Base-by-base conservation (phyloP, 2,329 filamentous ascomycete species). In the Grosmannia penicillata region DNA sequence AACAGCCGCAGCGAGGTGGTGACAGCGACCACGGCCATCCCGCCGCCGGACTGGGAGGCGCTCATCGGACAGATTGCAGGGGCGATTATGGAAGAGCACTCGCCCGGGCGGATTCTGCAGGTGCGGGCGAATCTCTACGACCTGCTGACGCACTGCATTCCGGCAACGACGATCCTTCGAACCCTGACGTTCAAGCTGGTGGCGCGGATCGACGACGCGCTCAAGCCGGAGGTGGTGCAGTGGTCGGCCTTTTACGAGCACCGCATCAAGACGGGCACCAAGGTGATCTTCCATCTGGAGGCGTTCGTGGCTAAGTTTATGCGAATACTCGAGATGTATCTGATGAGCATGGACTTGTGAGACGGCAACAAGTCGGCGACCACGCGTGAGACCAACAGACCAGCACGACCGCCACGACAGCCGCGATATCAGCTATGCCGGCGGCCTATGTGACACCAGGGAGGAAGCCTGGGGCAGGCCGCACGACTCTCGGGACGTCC, bases 281-380 rank as follows among this genome's bases (percentile, higher is more conserved):
- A 98, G 68, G 82, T 93, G 42, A 96, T 98, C 45, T 98, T 98
- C 60, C 93, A 98, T 54, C 65, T 98, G 4, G 93, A 98, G 60
- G 91, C 91, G 4, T 98, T 98, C 59, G 91, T 98, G 42, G 89
- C 89, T 41, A 96, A 95, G 63, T 94, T 96, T 56, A 96, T 98
- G 89, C 75, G 89, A 49, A 75, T 96, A 48, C 73, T 89, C 46
- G 91, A 98, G 65, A 89, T 86, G 76, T 93, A 76, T 53, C 59
- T 79, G 41, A 89, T 93, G 82, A 83, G 78, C 46, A 87, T 91
- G 78, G 82, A 86, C 39, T 63, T 75, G 61, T 75, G 54, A 62
- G 29, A 34, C 11, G 21, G 4, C 19, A 25, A 17, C 14, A 4
- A 24, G 18, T 21, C 15, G n/a, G 14, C 18, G 21, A 28, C n/a